phyloP scores from a whole-genome alignment of 768 basidiomycete species.

The Amylocystis lapponica region DNA sequence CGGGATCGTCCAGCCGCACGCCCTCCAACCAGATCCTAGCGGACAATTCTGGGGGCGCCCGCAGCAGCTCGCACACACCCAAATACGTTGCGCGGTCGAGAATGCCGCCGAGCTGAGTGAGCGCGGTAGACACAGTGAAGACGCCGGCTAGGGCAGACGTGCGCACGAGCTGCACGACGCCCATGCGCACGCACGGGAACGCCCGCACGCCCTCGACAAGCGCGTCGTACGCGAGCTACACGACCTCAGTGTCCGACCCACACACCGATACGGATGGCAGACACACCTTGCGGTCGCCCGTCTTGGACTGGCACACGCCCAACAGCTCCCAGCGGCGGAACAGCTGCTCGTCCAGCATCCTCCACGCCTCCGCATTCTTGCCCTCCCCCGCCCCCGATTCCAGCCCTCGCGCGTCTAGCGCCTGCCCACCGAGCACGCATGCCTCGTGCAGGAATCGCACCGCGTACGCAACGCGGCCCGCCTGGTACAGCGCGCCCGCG shows the following conservation, averaged over 20 bases:
- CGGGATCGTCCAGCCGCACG: slow-evolving; percentile 4
- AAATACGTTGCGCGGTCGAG: slow-evolving; percentile 65
- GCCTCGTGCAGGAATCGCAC: slow-evolving; percentile 62
- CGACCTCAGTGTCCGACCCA: too few species aligned
- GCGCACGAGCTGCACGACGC: slow-evolving; percentile 33
- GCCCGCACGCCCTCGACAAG: slow-evolving; percentile 44
- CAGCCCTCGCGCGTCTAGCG: slow-evolving; percentile 17
- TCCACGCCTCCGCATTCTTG: slow-evolving; percentile 40
- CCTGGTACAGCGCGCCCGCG: slow-evolving; percentile 66
- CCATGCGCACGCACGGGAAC: slow-evolving; percentile 43
- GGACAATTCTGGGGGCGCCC: slow-evolving; percentile 43
- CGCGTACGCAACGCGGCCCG: slow-evolving; percentile 52
- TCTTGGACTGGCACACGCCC: slow-evolving; percentile 72
- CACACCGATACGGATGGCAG: slow-evolving; percentile 1
- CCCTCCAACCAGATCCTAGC: slow-evolving; percentile 28
- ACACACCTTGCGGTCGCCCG: slow-evolving; percentile 68
- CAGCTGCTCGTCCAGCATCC: slow-evolving; percentile 56
- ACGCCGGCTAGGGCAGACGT: slow-evolving; percentile 22
- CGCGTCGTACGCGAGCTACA: slow-evolving; percentile 55
- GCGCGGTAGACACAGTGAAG: slow-evolving; percentile 35
- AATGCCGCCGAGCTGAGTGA: slow-evolving; percentile 54
- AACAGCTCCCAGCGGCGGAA: slow-evolving; percentile 77
- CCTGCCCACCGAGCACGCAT: slow-evolving; percentile 47
- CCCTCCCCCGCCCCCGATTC: slow-evolving; percentile 17
- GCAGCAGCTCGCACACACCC: slow-evolving; percentile 60